Conservation (phyloP, 768 basidiomycete genomes). For the Amanita exitialis region DNA sequence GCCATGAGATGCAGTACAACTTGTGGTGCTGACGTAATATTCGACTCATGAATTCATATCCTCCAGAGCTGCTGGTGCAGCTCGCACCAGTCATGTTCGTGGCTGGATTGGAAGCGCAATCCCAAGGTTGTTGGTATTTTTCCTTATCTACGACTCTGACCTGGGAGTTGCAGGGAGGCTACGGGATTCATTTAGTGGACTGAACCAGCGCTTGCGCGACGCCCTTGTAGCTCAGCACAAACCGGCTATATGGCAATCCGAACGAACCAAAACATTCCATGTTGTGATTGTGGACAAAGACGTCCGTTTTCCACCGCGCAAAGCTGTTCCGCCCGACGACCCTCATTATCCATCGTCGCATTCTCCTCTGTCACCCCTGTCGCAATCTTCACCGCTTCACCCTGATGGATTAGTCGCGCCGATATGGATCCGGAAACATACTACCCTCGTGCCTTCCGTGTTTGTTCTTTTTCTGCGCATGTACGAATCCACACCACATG, state of each 20-base stretch:
- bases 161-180: constrained; percentile 18
- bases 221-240: constrained; percentile 55
- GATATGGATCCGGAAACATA: constrained; percentile 97
- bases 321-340: constrained; percentile 53
- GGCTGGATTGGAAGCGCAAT: constrained; percentile 57
- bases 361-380: constrained; percentile 91
- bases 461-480: constrained; percentile 87
- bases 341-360: constrained; percentile 50
- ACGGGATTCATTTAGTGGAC: constrained; percentile 53
- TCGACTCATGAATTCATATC: constrained; percentile 80
- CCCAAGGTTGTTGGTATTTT: constrained; percentile 13
- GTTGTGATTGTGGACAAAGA: constrained; percentile 78
- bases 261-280: constrained; percentile 68
- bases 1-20: background rate
- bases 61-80: constrained; percentile 80
- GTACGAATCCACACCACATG: constrained; percentile 49
- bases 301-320: constrained; percentile 82
- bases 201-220: constrained; percentile 56
- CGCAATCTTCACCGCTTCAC: constrained; percentile 78
- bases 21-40: background rate
- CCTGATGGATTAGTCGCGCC: constrained; percentile 97
- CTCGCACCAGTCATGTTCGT: constrained; percentile 92
- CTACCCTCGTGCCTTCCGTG: constrained; percentile 82
- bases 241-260: constrained; percentile 62
- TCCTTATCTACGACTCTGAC: constrained; percentile 12